phyloP scores from a whole-genome alignment of 1,284 basidiomycete species.

The Trichosporon sp. region DNA sequence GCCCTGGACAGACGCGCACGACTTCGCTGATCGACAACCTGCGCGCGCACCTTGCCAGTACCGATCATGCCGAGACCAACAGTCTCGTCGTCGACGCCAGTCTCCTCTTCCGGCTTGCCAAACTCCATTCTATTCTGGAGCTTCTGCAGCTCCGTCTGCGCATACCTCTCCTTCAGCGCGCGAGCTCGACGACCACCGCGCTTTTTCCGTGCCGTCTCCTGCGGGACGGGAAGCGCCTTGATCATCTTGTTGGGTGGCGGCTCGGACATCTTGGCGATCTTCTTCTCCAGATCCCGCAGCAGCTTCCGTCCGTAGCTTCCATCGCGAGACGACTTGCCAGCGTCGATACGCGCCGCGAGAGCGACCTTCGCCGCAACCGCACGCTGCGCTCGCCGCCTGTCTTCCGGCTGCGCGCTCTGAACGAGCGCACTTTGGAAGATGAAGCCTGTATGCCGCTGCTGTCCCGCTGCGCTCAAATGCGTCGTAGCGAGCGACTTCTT shows the following conservation, averaged over 20 bases:
- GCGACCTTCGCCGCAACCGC: constrained; percentile 89
- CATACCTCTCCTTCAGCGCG: constrained; percentile 94
- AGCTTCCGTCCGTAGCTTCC: constrained; percentile 78
- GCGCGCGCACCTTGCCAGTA: constrained; percentile 81
- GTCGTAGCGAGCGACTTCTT: constrained; percentile 76
- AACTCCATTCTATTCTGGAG: constrained; percentile 95
- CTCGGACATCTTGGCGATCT: constrained; percentile 84
- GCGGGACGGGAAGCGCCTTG: constrained; percentile 93
- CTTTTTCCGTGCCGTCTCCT: constrained; percentile 90
- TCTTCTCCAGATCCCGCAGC: constrained; percentile 79
- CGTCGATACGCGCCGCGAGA: constrained; percentile 86
- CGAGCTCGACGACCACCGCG: constrained; percentile 93
- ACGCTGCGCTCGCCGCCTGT: constrained; percentile 83
- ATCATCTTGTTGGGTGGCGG: constrained; percentile 90
- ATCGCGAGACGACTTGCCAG: constrained; percentile 68
- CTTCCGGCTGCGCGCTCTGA: constrained; percentile 78
- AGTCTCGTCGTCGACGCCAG: constrained; percentile 91
- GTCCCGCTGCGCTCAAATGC: constrained; percentile 60
- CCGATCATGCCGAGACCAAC: constrained; percentile 97
- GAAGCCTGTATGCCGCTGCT: constrained; percentile 92
- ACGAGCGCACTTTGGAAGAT: constrained; percentile 89
- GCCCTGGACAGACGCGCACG: constrained; percentile 68
- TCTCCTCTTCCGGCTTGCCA: constrained; percentile 91
- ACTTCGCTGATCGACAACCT: constrained; percentile 58
- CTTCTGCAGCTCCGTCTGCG: constrained; percentile 93